A percentile compares a stretch with the other conserved stretches of the same genome.
phyloP scores from a whole-genome alignment of 2,329 filamentous ascomycete genomes.

The Phyllosticta ampelicida region DNA sequence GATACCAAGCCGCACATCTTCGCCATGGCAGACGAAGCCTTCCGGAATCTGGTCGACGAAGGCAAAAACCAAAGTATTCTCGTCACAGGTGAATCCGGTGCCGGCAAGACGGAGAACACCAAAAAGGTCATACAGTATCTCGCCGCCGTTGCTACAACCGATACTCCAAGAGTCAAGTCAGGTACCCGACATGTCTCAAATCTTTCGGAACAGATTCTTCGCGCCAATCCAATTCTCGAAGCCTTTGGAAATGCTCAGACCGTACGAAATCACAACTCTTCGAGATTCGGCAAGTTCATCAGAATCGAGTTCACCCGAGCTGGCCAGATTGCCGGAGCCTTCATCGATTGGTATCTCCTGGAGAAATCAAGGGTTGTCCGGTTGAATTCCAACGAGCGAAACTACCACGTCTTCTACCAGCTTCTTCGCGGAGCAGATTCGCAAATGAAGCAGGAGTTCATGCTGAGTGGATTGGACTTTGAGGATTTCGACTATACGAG shows the following conservation, averaged over 20 bases:
- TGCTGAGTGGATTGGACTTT: slow-evolving; percentile 63
- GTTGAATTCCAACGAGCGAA: slow-evolving; percentile 77
- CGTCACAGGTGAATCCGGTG: slow-evolving; percentile 94
- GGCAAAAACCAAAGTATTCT: slow-evolving; percentile 94
- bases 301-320: slow-evolving; percentile 84
- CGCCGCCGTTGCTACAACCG: slow-evolving; percentile 80
- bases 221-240: slow-evolving; percentile 94
- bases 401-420: slow-evolving; percentile 97
- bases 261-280: slow-evolving; percentile 96
- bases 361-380: slow-evolving; percentile 97
- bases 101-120: slow-evolving; percentile 97
- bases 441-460: slow-evolving; percentile 62
- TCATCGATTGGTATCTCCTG: slow-evolving; percentile 96
- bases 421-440: slow-evolving; percentile 72
- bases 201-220: slow-evolving; percentile 88
- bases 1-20: slow-evolving; percentile 97
- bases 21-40: slow-evolving; percentile 93
- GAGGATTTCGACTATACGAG: slow-evolving; percentile 87
- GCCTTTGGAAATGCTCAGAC: slow-evolving; percentile 98
- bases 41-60: slow-evolving; percentile 89
- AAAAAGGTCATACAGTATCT: slow-evolving; percentile 99
- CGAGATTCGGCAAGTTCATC: slow-evolving; percentile 97
- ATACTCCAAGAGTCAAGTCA: slow-evolving; percentile 50
- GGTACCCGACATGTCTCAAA: slow-evolving; percentile 63
- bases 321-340: slow-evolving; percentile 88